A percentile compares a stretch with the other conserved stretches of the same genome.
These are phyloP conservation scores for Penicillium subrubescens DNA, from an alignment of 495 filamentous ascomycete species.

Conservation along the genomic window DNA sequence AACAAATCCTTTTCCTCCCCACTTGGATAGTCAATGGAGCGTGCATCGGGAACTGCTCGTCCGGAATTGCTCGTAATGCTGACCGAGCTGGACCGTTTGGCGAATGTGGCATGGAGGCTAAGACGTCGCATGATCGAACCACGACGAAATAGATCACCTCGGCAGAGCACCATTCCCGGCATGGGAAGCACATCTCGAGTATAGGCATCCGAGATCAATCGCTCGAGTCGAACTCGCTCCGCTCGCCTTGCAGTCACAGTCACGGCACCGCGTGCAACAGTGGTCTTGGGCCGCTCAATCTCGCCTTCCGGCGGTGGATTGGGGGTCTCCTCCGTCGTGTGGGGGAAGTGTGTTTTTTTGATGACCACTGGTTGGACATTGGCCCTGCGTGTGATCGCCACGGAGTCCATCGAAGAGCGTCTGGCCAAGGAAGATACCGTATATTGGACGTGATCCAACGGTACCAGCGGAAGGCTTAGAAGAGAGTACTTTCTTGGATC, in stretches of 20 bases:
- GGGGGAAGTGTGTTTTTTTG: slow-evolving; percentile 78
- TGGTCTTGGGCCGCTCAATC: slow-evolving; percentile 36
- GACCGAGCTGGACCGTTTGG: slow-evolving; percentile 37
- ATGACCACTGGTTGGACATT: slow-evolving; percentile 75
- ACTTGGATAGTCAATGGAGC: slow-evolving; percentile 14
- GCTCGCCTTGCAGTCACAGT: slow-evolving; percentile 63
- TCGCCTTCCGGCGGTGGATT: slow-evolving; percentile 26
- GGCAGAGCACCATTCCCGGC: slow-evolving; percentile 75
- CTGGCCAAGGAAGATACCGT: slow-evolving; percentile 71
- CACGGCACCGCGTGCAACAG: slow-evolving; percentile 19
- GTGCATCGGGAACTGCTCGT: slow-evolving; percentile 16
- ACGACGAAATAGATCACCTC: slow-evolving; percentile 62
- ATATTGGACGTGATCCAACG: slow-evolving; percentile 73
- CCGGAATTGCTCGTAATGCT: slow-evolving; percentile 17
- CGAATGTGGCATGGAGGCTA: slow-evolving; percentile 48
- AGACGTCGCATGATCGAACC: slow-evolving; percentile 83
- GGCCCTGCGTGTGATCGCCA: slow-evolving; percentile 63
- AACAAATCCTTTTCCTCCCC: slow-evolving; percentile 20
- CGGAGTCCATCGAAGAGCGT: slow-evolving; percentile 78
- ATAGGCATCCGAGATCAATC: slow-evolving; percentile 76
- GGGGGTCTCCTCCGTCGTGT: slow-evolving; percentile 47
- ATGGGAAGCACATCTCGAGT: slow-evolving; percentile 80
- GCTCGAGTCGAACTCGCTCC: slow-evolving; percentile 78
- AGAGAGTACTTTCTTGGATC: slow-evolving; percentile 47
- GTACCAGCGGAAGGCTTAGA: slow-evolving; percentile 66